phyloP scores from a whole-genome alignment of 2,329 filamentous ascomycete species.

The Camillea tinctor region DNA sequence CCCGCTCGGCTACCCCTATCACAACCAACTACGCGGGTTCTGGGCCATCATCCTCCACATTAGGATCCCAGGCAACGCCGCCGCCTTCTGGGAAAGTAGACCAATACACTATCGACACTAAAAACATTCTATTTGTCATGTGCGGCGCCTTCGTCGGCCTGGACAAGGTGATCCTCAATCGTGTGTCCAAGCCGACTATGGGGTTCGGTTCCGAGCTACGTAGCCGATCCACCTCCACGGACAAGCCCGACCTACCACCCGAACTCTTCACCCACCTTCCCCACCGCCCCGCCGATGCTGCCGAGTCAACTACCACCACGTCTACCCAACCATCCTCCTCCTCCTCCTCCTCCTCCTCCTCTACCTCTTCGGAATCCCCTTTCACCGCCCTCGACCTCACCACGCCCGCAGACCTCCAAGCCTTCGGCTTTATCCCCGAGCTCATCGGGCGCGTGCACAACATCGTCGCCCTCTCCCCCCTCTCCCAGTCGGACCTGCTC shows the following conservation, averaged over 20 bases:
- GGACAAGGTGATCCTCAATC: conserved; percentile 80
- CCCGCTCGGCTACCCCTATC: conserved; percentile 50
- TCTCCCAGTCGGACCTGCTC: conserved; percentile 67
- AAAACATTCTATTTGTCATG: conserved; percentile 96
- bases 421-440: conserved; percentile 89
- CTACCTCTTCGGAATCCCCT: conserved; percentile 19
- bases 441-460: conserved; percentile 95
- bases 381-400: conserved; percentile 67
- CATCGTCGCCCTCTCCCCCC: conserved; percentile 77
- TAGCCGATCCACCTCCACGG: conserved; percentile 47
- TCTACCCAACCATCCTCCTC: too few species aligned
- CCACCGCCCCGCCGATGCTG: conserved; percentile 43
- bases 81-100: conserved; percentile 51
- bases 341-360: too few species aligned
- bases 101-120: conserved; percentile 79
- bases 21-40: conserved; percentile 52
- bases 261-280: conserved; percentile 58
- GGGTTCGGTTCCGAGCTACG: conserved; percentile 87
- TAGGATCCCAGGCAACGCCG: conserved; percentile 43
- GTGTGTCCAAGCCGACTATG: conserved; percentile 82
- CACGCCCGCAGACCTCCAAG: conserved; percentile 73
- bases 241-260: conserved; percentile 62
- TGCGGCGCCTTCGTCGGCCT: conserved; percentile 93
- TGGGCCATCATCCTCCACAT: conserved; percentile 42
- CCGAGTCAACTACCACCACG: conserved; percentile 26